Conservation (phyloP, 345 rosid species). For the Conringia planisiliqua region DNA sequence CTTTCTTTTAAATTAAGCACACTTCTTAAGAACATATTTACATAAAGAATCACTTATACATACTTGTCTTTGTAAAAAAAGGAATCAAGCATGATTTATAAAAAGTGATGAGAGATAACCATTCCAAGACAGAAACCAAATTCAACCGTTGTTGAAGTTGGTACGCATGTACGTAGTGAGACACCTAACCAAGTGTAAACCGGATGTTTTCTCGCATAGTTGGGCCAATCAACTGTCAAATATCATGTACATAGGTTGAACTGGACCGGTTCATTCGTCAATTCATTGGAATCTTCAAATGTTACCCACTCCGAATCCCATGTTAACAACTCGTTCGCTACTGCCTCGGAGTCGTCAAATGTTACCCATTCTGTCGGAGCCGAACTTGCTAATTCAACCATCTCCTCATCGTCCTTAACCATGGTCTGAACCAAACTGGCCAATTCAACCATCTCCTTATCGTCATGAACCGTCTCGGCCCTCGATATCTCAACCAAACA, state of each 20-base stretch:
- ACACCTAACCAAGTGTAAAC: not conserved
- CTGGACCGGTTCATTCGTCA: conserved; percentile 7
- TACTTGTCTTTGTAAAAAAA: not conserved
- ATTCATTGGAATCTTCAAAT: conserved; percentile 14
- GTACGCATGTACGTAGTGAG: not conserved
- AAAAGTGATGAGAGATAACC: not conserved
- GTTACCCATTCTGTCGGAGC: conserved; percentile 24
- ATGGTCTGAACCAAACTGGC: not conserved
- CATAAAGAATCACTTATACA: not conserved
- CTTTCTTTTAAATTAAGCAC: not conserved
- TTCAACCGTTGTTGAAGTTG: not conserved
- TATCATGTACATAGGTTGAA: not conserved
- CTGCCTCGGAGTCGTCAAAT: conserved; percentile 10
- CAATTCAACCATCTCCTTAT: not conserved
- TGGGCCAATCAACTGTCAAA: not conserved
- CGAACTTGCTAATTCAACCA: not conserved
- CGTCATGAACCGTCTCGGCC: conserved; percentile 1
- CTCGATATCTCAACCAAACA: conserved; percentile 38
- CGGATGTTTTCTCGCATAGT: not conserved
- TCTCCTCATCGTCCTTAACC: conserved; percentile 7
- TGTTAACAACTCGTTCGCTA: not conserved
- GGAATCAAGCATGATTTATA: not conserved
- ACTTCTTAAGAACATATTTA: not conserved
- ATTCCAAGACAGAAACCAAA: not conserved
- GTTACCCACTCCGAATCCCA: conserved; percentile 20